Conservation (phyloP, 2,329 filamentous ascomycete genomes). For the Aspergillus japonicus region DNA sequence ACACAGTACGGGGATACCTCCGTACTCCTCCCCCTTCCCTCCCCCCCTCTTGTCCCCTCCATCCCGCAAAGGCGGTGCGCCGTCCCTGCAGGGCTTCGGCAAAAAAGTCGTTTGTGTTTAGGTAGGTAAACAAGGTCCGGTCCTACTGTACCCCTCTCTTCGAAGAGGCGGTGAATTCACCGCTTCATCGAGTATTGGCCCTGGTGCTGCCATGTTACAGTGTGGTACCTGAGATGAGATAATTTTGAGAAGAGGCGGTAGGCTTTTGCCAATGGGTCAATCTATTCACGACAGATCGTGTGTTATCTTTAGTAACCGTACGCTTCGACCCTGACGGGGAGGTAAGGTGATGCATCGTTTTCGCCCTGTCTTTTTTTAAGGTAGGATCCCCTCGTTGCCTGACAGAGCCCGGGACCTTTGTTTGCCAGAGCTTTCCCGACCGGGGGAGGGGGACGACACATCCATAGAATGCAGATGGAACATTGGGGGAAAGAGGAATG, state of each 20-base stretch:
- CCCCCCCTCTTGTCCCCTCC: not conserved
- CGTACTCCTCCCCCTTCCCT: not conserved
- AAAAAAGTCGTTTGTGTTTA: not conserved
- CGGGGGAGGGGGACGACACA: not conserved
- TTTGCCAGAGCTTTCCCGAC: no score
- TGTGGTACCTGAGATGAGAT: not conserved
- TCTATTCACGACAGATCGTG: no score
- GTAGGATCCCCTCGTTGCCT: no score
- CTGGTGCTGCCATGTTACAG: slow-evolving; percentile 14
- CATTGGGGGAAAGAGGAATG: not conserved
- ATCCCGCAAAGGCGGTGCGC: not conserved
- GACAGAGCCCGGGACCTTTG: no score
- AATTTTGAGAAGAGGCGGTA: no score
- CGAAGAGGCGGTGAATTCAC: slow-evolving; percentile 24
- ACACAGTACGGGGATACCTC: not conserved
- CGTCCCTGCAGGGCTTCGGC: slow-evolving; percentile 1
- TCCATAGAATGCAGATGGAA: not conserved
- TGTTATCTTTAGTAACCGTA: no score
- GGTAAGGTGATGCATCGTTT: no score
- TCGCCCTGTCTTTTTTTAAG: no score
- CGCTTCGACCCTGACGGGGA: no score
- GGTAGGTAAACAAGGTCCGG: no score
- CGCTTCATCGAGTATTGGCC: slow-evolving; percentile 18
- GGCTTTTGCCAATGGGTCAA: no score
- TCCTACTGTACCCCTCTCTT: not conserved